These are phyloP conservation scores for Orbilia javanica DNA, from an alignment of 2,329 filamentous ascomycete genomes.

Conservation along the genomic window DNA sequence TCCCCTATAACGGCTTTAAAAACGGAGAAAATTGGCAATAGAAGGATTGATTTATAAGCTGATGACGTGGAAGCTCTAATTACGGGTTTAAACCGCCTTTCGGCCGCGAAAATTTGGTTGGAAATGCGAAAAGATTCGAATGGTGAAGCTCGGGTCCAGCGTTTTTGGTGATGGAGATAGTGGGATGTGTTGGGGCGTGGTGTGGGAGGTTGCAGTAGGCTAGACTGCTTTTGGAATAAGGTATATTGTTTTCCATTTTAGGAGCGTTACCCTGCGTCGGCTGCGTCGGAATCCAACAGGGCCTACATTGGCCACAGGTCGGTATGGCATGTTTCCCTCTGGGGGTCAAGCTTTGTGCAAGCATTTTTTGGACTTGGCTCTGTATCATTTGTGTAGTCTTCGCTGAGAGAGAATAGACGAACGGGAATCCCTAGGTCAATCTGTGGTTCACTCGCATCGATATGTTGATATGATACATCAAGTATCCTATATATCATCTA, in stretches of 20 bases:
- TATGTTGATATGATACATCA: too few relatives aligned
- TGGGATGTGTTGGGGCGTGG: constrained; percentile 32
- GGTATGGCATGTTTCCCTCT: not conserved
- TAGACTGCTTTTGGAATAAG: constrained; percentile 36
- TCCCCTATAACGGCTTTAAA: constrained; percentile 1
- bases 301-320: too few relatives aligned
- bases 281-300: not conserved
- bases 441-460: too few relatives aligned
- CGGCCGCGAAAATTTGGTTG: constrained; percentile 28
- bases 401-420: not conserved
- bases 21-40: constrained; percentile 32
- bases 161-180: constrained; percentile 30
- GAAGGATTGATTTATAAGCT: constrained; percentile 45
- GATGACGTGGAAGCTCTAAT: not conserved
- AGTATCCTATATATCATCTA: too few relatives aligned
- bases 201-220: constrained; percentile 1
- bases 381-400: not conserved
- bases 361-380: constrained; percentile 1
- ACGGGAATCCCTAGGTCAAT: not conserved
- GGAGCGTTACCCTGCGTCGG: not conserved
- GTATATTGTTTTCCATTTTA: constrained; percentile 11
- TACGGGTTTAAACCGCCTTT: constrained; percentile 37
- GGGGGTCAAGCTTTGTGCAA: not conserved
- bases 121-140: constrained; percentile 6
- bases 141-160: not conserved